These are phyloP conservation scores for Lotmaria passim DNA, from an alignment of 208 protist genomes.

Conservation along the genomic window DNA sequence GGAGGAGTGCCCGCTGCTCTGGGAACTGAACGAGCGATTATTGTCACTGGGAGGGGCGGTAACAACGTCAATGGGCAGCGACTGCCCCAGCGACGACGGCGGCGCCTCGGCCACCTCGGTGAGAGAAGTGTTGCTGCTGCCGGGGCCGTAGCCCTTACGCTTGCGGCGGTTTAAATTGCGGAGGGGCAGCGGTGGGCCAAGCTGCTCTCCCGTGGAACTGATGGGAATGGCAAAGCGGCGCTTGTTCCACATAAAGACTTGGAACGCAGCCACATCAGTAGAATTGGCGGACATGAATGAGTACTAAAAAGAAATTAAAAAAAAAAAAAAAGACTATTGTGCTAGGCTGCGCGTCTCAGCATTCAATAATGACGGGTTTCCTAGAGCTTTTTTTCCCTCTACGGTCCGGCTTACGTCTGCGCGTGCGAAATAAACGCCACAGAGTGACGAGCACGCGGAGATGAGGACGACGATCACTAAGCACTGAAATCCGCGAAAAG, in stretches of 20 bases:
- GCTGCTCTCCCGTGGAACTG: slow-evolving; percentile 8
- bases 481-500: too few relatives aligned
- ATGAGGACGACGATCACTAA: too few relatives aligned
- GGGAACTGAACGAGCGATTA: not conserved
- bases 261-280: not conserved
- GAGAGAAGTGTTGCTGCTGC: slow-evolving; percentile 12
- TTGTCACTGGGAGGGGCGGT: not conserved
- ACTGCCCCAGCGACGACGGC: too few relatives aligned
- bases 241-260: slow-evolving; percentile 19
- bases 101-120: not conserved
- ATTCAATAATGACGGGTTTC: too few relatives aligned
- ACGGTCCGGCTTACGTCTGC: too few relatives aligned
- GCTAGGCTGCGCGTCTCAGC: too few relatives aligned
- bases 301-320: not conserved
- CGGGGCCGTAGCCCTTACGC: slow-evolving; percentile 20
- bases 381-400: too few relatives aligned
- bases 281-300: not conserved
- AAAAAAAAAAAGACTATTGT: not conserved
- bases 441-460: too few relatives aligned
- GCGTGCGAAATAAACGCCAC: too few relatives aligned
- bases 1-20: slow-evolving; percentile 2
- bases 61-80: not conserved
- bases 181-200: slow-evolving; percentile 9
- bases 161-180: slow-evolving; percentile 12
- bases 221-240: slow-evolving; percentile 19